Base-by-base conservation (phyloP, 192 early-diverging fungal genomes). In the Entophlyctis helioformis region DNA sequence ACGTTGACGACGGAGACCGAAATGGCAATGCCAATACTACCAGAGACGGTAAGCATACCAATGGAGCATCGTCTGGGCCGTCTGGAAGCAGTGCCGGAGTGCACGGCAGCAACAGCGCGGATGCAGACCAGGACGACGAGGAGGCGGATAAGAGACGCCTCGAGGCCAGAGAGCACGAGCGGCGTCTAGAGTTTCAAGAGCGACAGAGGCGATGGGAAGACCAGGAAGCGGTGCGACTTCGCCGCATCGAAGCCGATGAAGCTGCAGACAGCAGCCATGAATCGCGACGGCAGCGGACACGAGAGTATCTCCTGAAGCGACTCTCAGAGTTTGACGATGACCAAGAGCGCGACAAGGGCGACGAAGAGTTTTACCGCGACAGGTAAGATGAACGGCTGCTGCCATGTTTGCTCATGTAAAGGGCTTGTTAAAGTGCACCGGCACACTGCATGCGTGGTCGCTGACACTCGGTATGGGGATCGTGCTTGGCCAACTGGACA, bases 361-460 rank as follows among this genome's bases (percentile, higher is more conserved):
- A 69, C 13, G 76, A 89, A 23, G 68, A 81, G 44, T 96, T 80
- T 53, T 96, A 85, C 53, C 54, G 76, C 36, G 84, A 89, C 55
- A 59, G 86, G 80, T 82, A 71, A 52, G 54, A 12, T 28, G 23
- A 36, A 15, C 24, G 11, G 8, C 6, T 31, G 29, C 29, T 43
- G 42, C 24, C 5, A 8, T 23, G 6, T n/a, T 43, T 43, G 29
- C 29, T n/a, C n/a, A n/a, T n/a, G n/a, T n/a, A n/a, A 5, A 25
- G 21, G 7, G 22, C 19, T 6, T 10, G 3, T 24, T 19, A 5
- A 40, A 15, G 2, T 20, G 22, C 23, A 16, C 29, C 3, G 42
- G 7, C 4, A 10, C 29, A 25, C 42, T 43, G 42, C 16, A 19
- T 2, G 19, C 37, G 6, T n/a, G 8, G 43, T 48, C 4, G 4